Evolutionary conservation across 2,329 filamentous ascomycete species (phyloP), one percentile per base, ranked within the genome.

Genomic region (Fusarium dimerum): DNA sequence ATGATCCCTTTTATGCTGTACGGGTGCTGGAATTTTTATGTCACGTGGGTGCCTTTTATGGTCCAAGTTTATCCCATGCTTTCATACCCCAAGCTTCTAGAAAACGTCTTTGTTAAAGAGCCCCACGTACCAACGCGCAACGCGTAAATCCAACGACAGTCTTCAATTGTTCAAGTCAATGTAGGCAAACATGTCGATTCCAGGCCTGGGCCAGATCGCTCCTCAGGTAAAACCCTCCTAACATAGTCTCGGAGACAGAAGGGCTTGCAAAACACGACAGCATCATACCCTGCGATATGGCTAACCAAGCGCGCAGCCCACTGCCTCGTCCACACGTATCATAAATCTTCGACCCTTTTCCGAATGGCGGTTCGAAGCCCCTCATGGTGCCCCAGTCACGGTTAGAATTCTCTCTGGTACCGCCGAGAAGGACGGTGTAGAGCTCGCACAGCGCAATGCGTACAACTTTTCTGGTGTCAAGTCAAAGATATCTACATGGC

Each of bases 371-470:
- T 93, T 93, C 73, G 81, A 90, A 66, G 85, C 90, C 42, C 80
- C 86, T 11, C 71, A 76, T 55, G 73, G 68, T 56, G 71, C 73
- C 52, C 63, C 70, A 30, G 54, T 80, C 46, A 70, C 71, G 39
- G 67, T 82, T 44, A 79, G 92, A 76, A 78, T 97, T 26, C 74
- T 90, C 50, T 84, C 82, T 34, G 94, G 94, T 55, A 91, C 87
- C 2, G 94, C 93, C 45, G 94, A 99, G 72, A 85, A 96, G 67
- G 96, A 97, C 69, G 94, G 94, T 68, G 92, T 93, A 50, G 94
- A 99, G 75, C 87, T 99, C 41, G 92, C 92, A 11, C 81, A 84
- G 10, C 88, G 88, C 51, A 88, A 88, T 47, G 80, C 83, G 10
- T 97, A 97, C 76, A 86, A 80, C 32, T 93, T 99, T 72, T 81